Conservation (phyloP, 2,329 filamentous ascomycete genomes). For the Aspergillus sp. region DNA sequence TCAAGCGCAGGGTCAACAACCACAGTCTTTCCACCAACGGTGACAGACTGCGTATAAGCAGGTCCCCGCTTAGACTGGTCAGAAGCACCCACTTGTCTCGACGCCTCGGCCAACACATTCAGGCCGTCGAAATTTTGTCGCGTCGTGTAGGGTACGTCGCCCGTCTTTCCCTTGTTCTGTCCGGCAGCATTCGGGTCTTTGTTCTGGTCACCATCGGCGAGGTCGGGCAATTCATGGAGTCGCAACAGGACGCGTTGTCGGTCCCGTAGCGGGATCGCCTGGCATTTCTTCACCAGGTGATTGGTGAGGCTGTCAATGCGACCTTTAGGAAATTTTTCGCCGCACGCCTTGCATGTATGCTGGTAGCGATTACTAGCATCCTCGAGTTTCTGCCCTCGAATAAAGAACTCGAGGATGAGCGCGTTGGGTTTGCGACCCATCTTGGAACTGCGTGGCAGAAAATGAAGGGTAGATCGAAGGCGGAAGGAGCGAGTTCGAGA, state of each 20-base stretch:
- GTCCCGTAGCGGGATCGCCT: slow-evolving; percentile 71
- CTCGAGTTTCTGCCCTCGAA: slow-evolving; percentile 79
- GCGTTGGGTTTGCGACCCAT: slow-evolving; percentile 85
- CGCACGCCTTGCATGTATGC: slow-evolving; percentile 85
- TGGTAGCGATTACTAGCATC: slow-evolving; percentile 91
- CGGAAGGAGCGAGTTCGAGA: neutral
- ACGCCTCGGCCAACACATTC: slow-evolving; percentile 85
- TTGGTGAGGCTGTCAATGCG: slow-evolving; percentile 77
- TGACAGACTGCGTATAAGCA: slow-evolving; percentile 41
- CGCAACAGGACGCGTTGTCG: slow-evolving; percentile 72
- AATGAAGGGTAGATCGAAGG: slow-evolving; percentile 16
- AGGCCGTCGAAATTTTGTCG: slow-evolving; percentile 73
- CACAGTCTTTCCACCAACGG: slow-evolving; percentile 41
- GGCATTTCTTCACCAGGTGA: slow-evolving; percentile 85
- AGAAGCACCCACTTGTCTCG: slow-evolving; percentile 67
- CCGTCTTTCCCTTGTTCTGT: slow-evolving; percentile 35
- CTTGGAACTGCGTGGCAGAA: slow-evolving; percentile 27
- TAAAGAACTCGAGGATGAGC: slow-evolving; percentile 84
- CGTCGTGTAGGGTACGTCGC: slow-evolving; percentile 45
- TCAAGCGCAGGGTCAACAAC: slow-evolving; percentile 46
- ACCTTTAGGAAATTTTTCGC: slow-evolving; percentile 86
- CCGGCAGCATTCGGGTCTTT: slow-evolving; percentile 39
- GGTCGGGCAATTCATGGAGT: slow-evolving; percentile 66
- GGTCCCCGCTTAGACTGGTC: slow-evolving; percentile 45
- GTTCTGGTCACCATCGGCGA: slow-evolving; percentile 41